A percentile compares a stretch with the other conserved stretches of the same genome.
Evolutionary conservation across 1,139 yeast species (phyloP).

Genomic region (Protomyces inouyei): DNA sequence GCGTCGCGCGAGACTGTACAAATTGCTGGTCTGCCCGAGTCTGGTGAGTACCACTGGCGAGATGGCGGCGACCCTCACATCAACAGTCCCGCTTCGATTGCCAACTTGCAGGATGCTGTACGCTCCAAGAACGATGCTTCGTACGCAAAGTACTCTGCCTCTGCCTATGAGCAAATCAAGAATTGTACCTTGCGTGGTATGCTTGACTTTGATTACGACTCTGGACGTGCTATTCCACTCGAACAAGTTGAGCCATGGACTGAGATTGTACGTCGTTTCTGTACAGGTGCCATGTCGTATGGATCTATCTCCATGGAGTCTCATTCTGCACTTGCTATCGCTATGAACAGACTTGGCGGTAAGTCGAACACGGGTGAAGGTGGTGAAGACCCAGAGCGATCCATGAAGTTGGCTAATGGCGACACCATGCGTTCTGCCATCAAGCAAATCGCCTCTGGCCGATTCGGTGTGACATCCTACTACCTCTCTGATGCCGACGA

Average conservation of each 20-base stretch:
- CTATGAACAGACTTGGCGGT: constrained; percentile 97
- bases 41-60: constrained; percentile 98
- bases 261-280: constrained; percentile 92
- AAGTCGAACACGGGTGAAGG: constrained; percentile 99
- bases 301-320: constrained; percentile 99
- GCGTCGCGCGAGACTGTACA: constrained; percentile 69
- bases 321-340: constrained; percentile 94
- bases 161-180: constrained; percentile 86
- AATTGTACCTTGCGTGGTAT: constrained; percentile 92
- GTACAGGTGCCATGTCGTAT: constrained; percentile 98
- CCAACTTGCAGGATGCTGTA: constrained; percentile 93
- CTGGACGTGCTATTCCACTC: constrained; percentile 70
- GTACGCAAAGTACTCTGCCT: constrained; percentile 80
- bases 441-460: constrained; percentile 95
- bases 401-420: constrained; percentile 68
- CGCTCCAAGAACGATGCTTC: constrained; percentile 92
- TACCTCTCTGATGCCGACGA: constrained; percentile 96
- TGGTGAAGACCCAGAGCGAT: constrained; percentile 95
- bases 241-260: constrained; percentile 99
- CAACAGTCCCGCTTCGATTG: constrained; percentile 91
- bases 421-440: constrained; percentile 98
- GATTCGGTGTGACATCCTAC: constrained; percentile 95
- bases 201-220: constrained; percentile 77
- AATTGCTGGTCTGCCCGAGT: constrained; percentile 77
- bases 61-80: constrained; percentile 97